Evolutionary conservation across 495 filamentous ascomycete species (phyloP).

Genomic region (Astrothelium subdiscretum): DNA sequence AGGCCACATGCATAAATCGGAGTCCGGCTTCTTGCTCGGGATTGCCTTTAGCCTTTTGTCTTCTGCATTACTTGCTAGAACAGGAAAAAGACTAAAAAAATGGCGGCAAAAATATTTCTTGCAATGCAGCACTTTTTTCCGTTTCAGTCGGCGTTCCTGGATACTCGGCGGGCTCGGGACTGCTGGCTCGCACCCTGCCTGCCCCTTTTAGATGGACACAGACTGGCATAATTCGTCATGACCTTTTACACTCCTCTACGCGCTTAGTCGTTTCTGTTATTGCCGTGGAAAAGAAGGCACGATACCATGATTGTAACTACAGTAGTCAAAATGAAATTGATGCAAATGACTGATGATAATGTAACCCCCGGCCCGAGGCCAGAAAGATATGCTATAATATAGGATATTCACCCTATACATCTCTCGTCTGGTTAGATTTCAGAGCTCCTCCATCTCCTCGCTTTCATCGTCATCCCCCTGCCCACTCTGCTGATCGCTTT

Average conservation of each 20-base stretch:
- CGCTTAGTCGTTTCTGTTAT: neutral
- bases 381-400: neutral
- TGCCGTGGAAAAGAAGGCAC: neutral
- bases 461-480: constrained; percentile 47
- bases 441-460: constrained; percentile 25
- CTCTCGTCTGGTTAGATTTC: neutral
- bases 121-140: neutral
- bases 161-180: neutral
- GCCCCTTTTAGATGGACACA: neutral
- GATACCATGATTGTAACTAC: neutral
- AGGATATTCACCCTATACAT: neutral
- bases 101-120: neutral
- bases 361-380: neutral
- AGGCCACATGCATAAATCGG: neutral
- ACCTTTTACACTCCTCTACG: neutral
- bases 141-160: neutral
- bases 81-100: neutral
- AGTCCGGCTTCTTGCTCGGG: neutral
- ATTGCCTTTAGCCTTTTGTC: neutral
- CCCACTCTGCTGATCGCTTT: too few species aligned
- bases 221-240: neutral
- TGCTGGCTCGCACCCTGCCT: neutral
- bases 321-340: neutral
- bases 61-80: neutral
- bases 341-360: neutral